Evolutionary conservation across 2,329 filamentous ascomycete genomes (phyloP), one percentile per base, ranked within the genome.

Genomic region (Fusarium sp.): DNA sequence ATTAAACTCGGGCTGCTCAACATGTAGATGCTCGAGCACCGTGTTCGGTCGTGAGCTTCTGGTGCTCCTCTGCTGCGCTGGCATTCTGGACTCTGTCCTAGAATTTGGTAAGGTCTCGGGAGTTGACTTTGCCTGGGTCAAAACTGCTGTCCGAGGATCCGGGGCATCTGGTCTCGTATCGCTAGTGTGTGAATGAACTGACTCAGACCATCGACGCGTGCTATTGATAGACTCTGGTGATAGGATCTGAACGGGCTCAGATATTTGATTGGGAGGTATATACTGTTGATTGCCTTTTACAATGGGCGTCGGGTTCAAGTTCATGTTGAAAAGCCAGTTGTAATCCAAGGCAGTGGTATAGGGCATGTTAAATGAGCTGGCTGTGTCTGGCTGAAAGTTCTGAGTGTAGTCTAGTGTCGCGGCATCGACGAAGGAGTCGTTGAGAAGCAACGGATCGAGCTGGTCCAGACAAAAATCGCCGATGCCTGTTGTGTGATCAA

Each of bases 321-420:
- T 80, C 57, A 85, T 75, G 43, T 87, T 84, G 69, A 90, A 90
- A 4, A 90, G 74, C 87, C 88, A 90, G 59, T 86, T 88, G 72
- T 90, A 90, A 57, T 90, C 88, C 65, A 82, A 82, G 62, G 87
- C 86, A 3, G 88, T 89, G 4, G 88, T 89, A 74, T 88, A 90
- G 8, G 88, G 88, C 78, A 89, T 88, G 56, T 90, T 90, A 74
- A 90, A 90, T 1, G 87, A 89, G 71, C 84, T 88, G 29, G 88
- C 87, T 74, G 88, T 90, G 71, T 90, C 88, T 43, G 87, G 83
- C 58, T 85, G 85, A 70, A 89, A 89, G 33, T 85, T 82, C 50
- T 89, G 84, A 52, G 87, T 84, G 68, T 84, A 85, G n/a, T 55
- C 52, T 2, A 48, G 41, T 9, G 52, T 43, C 2, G 29, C 6